phyloP scores from a whole-genome alignment of 495 filamentous ascomycete genomes.

The Podospora bellae-mahoneyi region DNA sequence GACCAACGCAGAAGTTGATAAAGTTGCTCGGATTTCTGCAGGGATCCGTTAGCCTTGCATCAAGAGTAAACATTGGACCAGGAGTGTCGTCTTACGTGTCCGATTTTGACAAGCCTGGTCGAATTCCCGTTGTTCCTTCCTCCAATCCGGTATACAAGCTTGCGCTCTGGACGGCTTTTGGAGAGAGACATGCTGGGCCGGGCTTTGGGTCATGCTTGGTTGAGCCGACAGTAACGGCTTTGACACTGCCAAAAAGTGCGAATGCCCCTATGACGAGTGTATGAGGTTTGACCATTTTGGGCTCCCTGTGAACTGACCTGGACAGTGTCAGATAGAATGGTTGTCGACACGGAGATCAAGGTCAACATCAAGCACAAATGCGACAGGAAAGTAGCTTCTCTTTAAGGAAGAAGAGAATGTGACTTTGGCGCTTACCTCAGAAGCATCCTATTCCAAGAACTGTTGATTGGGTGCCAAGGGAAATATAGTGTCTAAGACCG shows the following conservation, averaged over 20 bases:
- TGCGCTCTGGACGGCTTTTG: conserved; percentile 6
- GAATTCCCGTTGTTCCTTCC: conserved; percentile 8
- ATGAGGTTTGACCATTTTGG: background rate
- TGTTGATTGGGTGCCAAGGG: background rate
- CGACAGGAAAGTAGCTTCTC: background rate
- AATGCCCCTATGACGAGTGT: background rate
- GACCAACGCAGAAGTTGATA: conserved; percentile 52
- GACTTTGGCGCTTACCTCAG: background rate
- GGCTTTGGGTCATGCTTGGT: background rate
- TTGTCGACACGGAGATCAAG: too few species aligned
- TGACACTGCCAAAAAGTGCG: background rate
- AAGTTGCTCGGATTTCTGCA: conserved; percentile 40
- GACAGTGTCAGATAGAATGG: too few species aligned
- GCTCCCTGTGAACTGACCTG: too few species aligned
- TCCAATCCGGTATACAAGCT: conserved; percentile 20
- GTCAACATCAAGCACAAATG: too few species aligned
- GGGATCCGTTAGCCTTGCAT: background rate
- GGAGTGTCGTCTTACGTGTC: conserved; percentile 6
- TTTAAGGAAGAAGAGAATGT: background rate
- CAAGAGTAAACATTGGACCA: background rate
- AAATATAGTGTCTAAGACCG: background rate
- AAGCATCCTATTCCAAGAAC: background rate
- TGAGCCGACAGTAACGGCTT: background rate
- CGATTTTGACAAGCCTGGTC: conserved; percentile 8
- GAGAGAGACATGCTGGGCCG: background rate